Conservation (phyloP, 2,329 filamentous ascomycete genomes). For the Ophiostoma tasmaniense region DNA sequence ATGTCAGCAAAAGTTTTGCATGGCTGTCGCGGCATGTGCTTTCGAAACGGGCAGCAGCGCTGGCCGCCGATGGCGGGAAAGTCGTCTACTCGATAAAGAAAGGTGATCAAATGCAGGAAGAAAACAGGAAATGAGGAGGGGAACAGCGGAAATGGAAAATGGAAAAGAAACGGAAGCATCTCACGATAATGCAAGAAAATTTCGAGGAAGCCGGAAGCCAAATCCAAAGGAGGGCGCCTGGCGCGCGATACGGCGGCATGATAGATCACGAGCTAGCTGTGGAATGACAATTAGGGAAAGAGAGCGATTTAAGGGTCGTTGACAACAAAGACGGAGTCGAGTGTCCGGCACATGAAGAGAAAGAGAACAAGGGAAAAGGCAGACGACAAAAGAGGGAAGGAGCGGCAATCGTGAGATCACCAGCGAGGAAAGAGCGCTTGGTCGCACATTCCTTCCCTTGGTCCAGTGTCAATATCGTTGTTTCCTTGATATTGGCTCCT, state of each 20-base stretch:
- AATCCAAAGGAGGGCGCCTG: neutral
- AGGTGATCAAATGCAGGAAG: neutral
- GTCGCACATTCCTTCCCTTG: conserved; percentile 2
- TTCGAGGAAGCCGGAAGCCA: neutral
- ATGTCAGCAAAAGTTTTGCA: neutral
- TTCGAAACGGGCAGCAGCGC: neutral
- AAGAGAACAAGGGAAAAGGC: no score
- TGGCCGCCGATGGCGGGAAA: neutral
- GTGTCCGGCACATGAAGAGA: neutral
- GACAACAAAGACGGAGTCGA: neutral
- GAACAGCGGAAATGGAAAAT: neutral
- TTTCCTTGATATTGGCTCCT: neutral
- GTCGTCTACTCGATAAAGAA: neutral
- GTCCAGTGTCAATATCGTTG: neutral
- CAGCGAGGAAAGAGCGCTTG: neutral
- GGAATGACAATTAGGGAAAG: neutral
- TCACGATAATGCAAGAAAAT: neutral
- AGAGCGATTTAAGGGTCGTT: neutral
- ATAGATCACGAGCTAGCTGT: neutral
- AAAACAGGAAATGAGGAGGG: neutral
- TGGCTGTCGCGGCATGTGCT: neutral
- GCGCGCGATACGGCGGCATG: neutral
- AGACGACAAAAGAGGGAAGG: neutral
- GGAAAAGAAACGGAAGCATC: neutral
- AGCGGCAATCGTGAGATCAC: neutral